A percentile compares a stretch with the other conserved stretches of the same genome.
These are phyloP conservation scores for Larix kaempferi DNA, from an alignment of 75 land plant genomes.

Conservation along the genomic window DNA sequence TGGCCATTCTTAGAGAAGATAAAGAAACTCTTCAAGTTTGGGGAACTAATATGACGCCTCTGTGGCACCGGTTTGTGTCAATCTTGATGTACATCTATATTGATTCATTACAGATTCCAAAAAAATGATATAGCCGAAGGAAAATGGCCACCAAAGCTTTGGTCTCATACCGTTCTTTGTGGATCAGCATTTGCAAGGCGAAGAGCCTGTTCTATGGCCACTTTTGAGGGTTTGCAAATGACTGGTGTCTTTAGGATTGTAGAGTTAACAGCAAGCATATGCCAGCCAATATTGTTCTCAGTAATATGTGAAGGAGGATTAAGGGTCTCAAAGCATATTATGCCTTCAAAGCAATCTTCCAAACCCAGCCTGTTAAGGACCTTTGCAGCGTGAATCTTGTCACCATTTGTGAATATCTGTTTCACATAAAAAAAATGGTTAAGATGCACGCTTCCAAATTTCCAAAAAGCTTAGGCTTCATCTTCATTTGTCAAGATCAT, in stretches of 20 bases:
- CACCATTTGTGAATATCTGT: constrained; percentile 81
- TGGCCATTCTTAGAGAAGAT: no score
- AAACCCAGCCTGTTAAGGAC: constrained; percentile 59
- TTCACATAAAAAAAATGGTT: constrained; percentile 7
- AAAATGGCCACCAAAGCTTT: background rate
- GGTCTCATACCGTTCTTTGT: constrained; percentile 13
- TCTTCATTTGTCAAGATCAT: no score
- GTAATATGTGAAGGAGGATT: constrained; percentile 42
- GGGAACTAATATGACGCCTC: no score
- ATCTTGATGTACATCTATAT: no score
- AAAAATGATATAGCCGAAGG: background rate
- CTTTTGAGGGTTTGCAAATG: constrained; percentile 30
- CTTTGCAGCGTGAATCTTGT: constrained; percentile 56
- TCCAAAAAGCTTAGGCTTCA: background rate
- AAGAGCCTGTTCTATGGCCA: constrained; percentile 21
- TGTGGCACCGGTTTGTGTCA: no score
- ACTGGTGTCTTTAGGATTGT: background rate
- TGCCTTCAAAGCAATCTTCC: constrained; percentile 83
- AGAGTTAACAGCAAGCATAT: background rate
- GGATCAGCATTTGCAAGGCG: constrained; percentile 24
- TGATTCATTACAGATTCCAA: background rate
- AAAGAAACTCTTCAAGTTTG: no score
- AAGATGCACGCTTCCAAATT: background rate
- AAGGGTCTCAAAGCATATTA: constrained; percentile 83
- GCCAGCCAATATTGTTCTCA: constrained; percentile 6